Evolutionary conservation across 176 grass and related monocot species (phyloP).

Genomic region (Musa schizocarpa): DNA sequence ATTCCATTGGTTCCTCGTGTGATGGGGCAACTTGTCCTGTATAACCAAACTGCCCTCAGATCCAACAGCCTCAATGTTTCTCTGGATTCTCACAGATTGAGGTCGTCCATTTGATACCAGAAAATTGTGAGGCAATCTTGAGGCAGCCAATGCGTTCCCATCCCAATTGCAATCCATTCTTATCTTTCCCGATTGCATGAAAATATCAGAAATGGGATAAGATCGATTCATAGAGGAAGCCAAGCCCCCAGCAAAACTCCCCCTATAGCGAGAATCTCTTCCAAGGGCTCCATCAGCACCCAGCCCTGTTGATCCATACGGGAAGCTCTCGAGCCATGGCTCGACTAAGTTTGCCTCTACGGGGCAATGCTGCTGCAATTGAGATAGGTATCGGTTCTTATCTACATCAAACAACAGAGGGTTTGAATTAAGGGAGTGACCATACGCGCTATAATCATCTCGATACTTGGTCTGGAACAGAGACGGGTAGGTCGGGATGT

Average conservation of each 20-base stretch:
- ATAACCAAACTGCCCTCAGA: constrained; percentile 4
- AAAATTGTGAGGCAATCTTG: not conserved
- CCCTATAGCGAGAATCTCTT: not conserved
- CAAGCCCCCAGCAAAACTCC: not conserved
- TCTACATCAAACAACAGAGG: not conserved
- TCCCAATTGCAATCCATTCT: not conserved
- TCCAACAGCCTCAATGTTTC: constrained; percentile 4
- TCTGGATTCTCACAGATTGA: not conserved
- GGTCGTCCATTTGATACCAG: not conserved
- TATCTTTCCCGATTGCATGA: not conserved
- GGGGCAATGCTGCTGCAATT: not conserved
- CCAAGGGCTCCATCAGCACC: not conserved
- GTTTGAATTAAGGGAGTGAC: not conserved
- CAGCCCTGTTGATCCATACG: not conserved
- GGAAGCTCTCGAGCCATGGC: not conserved
- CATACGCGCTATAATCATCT: too few species aligned
- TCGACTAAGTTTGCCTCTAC: not conserved
- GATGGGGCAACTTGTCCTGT: constrained; percentile 7
- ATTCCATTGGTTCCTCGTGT: not conserved
- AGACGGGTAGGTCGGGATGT: too few species aligned
- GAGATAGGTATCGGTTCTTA: not conserved
- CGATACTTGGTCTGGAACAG: not conserved
- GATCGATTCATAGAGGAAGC: not conserved
- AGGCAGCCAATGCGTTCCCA: not conserved
- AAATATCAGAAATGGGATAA: not conserved